A percentile compares a stretch with the other conserved stretches of the same genome.
phyloP scores from a whole-genome alignment of 192 early-diverging fungal species.

The Coemansia sp. region DNA sequence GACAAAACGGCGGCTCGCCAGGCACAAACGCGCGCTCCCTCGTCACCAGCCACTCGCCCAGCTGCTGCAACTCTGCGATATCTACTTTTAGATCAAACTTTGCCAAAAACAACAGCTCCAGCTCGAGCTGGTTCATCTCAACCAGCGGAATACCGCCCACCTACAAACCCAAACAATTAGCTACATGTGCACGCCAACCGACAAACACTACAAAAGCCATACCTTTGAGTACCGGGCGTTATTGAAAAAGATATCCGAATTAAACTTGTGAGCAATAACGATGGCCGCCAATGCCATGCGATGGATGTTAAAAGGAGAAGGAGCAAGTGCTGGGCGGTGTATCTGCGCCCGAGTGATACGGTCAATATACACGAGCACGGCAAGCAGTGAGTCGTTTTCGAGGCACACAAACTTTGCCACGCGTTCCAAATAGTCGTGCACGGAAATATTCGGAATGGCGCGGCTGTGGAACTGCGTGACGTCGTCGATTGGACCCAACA shows the following conservation, averaged over 20 bases:
- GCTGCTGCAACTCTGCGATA: slow-evolving; percentile 59
- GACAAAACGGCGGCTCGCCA: slow-evolving; percentile 1
- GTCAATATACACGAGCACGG: slow-evolving; percentile 74
- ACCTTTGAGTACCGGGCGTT: slow-evolving; percentile 70
- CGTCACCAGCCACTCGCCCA: slow-evolving; percentile 61
- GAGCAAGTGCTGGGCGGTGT: slow-evolving; percentile 55
- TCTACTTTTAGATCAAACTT: slow-evolving; percentile 70
- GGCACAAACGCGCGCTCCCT: neutral
- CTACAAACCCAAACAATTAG: slow-evolving; percentile 21
- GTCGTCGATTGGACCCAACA: slow-evolving; percentile 24
- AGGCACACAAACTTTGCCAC: slow-evolving; percentile 70
- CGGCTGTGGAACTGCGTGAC: slow-evolving; percentile 72
- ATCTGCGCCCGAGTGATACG: slow-evolving; percentile 54
- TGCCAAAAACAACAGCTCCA: slow-evolving; percentile 71
- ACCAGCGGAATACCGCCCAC: slow-evolving; percentile 70
- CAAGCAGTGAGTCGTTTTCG: slow-evolving; percentile 65
- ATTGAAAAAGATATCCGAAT: slow-evolving; percentile 71
- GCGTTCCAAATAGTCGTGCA: slow-evolving; percentile 64
- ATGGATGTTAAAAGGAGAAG: slow-evolving; percentile 70
- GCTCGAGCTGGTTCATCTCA: slow-evolving; percentile 73
- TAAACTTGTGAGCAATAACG: slow-evolving; percentile 72
- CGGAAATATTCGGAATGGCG: slow-evolving; percentile 63
- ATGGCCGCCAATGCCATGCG: slow-evolving; percentile 68
- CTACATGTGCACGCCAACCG: no score
- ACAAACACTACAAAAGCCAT: neutral